Base-by-base conservation (phyloP, 805 yeast genomes). In the Metschnikowia similis region DNA sequence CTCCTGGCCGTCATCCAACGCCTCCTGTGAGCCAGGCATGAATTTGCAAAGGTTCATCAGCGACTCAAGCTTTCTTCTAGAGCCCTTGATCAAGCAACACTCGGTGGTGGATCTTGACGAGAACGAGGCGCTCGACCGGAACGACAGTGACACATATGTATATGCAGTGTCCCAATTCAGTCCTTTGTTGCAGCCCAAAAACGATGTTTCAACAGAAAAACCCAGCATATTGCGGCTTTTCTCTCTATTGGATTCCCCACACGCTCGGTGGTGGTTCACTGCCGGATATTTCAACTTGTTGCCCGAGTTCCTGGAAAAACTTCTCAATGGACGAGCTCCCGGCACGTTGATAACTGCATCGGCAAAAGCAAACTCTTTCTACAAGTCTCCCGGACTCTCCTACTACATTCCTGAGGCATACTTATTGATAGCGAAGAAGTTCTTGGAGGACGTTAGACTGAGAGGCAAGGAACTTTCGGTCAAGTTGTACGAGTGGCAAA, bases 241-340 rank as follows among this genome's bases (percentile, higher is more conserved):
- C 38, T 76, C 88, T 2, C 75, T 74, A 51, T 70, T 81, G 45
- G 81, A 81, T 59, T 71, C 82, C 37, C 75, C 82, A 27, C 60
- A 69, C 10, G 76, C 84, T 28, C 76, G 75, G 47, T 92, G 96
- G 95, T 79, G 87, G 56, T 84, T 94, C 59, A 94, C 99, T 0
- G 97, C 98, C 0, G 99, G 99, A 2, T 94, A 94, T 65, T 94
- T 94, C 74, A 94, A 94, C 66, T 85, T 94, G 82, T 80, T 85
- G 36, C 88, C 95, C 0, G 82, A 83, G 36, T 84, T 88, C 47
- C 83, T 81, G 60, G 67, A 70, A 13, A 72, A 76, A 28, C 71
- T 94, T 29, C 63, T 89, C 32, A 68, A 74, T 34, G 77, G 88
- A 0, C 73, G 70, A 10, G 84, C 91, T 1, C 50, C 60, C 7